phyloP scores from a whole-genome alignment of 306 rosid species.

The Prinsepia uniflora region DNA sequence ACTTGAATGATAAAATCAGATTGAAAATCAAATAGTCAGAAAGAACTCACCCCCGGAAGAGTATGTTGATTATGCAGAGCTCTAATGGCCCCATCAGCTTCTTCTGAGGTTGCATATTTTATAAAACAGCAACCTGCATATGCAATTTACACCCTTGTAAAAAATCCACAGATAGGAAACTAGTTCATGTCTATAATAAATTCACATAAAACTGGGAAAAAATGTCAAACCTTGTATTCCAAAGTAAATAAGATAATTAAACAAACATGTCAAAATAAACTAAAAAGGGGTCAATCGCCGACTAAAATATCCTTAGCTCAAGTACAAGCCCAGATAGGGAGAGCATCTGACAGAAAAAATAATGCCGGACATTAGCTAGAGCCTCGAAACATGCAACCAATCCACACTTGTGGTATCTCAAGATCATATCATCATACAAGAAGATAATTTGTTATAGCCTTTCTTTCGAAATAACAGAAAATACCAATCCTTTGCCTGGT shows the following conservation, averaged over 20 bases:
- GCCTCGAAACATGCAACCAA: background rate
- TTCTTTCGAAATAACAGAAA: constrained; percentile 4
- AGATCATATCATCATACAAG: background rate
- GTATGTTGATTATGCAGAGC: constrained; percentile 91
- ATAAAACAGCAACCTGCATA: constrained; percentile 99
- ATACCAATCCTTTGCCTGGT: background rate
- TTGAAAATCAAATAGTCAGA: constrained; percentile 23
- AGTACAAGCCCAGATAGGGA: background rate
- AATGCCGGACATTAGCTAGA: constrained; percentile 3
- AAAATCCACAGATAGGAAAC: constrained; percentile 6
- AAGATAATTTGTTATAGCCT: background rate
- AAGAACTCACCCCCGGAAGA: constrained; percentile 86
- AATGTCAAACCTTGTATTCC: background rate
- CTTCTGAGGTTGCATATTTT: constrained; percentile 85
- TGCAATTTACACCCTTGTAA: constrained; percentile 38
- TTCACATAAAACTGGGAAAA: background rate
- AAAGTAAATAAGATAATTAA: background rate
- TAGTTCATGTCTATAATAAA: background rate
- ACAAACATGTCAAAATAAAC: background rate
- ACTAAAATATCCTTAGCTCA: background rate
- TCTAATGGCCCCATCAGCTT: constrained; percentile 93
- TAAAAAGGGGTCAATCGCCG: background rate
- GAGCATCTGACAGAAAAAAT: background rate
- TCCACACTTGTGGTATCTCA: background rate
- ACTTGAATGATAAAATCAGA: constrained; percentile 18